These are phyloP conservation scores for Gossypium anomalum DNA, from an alignment of 345 rosid species.

Conservation along the genomic window DNA sequence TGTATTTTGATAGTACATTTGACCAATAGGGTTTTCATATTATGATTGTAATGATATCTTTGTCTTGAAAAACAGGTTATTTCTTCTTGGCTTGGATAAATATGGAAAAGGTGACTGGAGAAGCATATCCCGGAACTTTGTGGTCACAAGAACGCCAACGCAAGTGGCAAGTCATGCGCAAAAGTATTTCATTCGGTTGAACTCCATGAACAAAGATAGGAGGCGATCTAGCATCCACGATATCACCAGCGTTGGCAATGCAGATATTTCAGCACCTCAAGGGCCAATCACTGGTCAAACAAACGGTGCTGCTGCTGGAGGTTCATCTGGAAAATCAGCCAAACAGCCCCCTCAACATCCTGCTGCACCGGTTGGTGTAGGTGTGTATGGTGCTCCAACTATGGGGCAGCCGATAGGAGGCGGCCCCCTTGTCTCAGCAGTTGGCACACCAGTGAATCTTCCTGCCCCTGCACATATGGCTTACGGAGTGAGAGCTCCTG, in stretches of 20 bases:
- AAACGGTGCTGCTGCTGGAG: slow-evolving; percentile 49
- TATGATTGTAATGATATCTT: neutral
- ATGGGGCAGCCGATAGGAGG: slow-evolving; percentile 86
- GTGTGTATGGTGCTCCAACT: slow-evolving; percentile 59
- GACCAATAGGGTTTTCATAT: neutral
- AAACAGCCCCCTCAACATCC: slow-evolving; percentile 58
- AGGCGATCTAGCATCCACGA: slow-evolving; percentile 96
- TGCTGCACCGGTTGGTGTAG: slow-evolving; percentile 40
- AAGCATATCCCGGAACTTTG: slow-evolving; percentile 92
- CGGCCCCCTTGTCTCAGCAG: slow-evolving; percentile 79
- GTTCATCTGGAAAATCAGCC: slow-evolving; percentile 47
- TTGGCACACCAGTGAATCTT: slow-evolving; percentile 90
- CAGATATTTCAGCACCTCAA: slow-evolving; percentile 61
- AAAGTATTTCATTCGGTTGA: slow-evolving; percentile 84
- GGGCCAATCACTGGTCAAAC: slow-evolving; percentile 93
- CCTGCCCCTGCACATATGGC: slow-evolving; percentile 66
- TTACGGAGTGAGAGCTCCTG: slow-evolving; percentile 67
- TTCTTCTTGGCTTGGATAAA: slow-evolving; percentile 94
- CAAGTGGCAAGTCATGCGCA: slow-evolving; percentile 99
- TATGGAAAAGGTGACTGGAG: slow-evolving; percentile 99
- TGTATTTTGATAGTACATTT: neutral
- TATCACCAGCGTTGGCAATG: slow-evolving; percentile 77
- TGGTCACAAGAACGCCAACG: slow-evolving; percentile 92
- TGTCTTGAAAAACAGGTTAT: slow-evolving; percentile 54
- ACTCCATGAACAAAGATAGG: slow-evolving; percentile 91